A percentile compares a stretch with the other conserved stretches of the same genome.
Evolutionary conservation across 352 stramenopile genomes (phyloP).

Genomic region (Pythium plurisporium): DNA sequence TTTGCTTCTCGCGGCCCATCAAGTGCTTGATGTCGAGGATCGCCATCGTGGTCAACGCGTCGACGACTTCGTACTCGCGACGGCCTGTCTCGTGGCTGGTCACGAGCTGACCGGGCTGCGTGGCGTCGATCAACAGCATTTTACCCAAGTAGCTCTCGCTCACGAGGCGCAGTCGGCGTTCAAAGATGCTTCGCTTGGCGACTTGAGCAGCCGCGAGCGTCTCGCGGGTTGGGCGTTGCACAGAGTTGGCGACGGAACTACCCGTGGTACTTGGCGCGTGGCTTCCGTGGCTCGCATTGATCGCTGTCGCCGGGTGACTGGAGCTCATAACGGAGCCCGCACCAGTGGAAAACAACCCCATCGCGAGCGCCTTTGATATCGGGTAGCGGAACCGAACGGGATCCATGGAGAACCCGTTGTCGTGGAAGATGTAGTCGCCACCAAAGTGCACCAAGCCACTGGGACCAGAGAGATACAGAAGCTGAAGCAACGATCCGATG

Average conservation of each 20-base stretch:
- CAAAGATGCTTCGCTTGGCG: slow-evolving; percentile 38
- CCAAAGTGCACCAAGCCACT: slow-evolving; percentile 40
- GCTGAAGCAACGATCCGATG: slow-evolving; percentile 38
- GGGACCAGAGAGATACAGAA: slow-evolving; percentile 43
- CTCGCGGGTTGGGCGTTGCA: background rate
- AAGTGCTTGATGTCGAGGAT: slow-evolving; percentile 58
- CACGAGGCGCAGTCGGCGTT: slow-evolving; percentile 31
- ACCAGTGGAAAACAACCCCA: slow-evolving; percentile 25
- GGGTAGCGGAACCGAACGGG: slow-evolving; percentile 31
- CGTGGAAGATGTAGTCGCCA: slow-evolving; percentile 49
- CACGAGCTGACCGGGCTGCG: slow-evolving; percentile 27
- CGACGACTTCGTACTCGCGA: slow-evolving; percentile 34
- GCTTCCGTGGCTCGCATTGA: background rate
- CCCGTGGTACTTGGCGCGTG: background rate
- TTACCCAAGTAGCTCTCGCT: slow-evolving; percentile 30
- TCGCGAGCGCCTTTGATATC: slow-evolving; percentile 29
- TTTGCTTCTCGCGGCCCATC: slow-evolving; percentile 24
- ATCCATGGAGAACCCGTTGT: slow-evolving; percentile 32
- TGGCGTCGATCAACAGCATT: slow-evolving; percentile 36
- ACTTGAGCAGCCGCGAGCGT: background rate
- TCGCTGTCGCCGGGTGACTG: background rate
- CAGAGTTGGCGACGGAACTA: background rate
- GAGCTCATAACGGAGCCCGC: background rate
- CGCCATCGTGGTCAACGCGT: slow-evolving; percentile 42
- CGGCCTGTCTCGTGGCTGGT: slow-evolving; percentile 27